These are phyloP conservation scores for Coemansia sp. DNA, from an alignment of 192 early-diverging fungal genomes.

Conservation along the genomic window DNA sequence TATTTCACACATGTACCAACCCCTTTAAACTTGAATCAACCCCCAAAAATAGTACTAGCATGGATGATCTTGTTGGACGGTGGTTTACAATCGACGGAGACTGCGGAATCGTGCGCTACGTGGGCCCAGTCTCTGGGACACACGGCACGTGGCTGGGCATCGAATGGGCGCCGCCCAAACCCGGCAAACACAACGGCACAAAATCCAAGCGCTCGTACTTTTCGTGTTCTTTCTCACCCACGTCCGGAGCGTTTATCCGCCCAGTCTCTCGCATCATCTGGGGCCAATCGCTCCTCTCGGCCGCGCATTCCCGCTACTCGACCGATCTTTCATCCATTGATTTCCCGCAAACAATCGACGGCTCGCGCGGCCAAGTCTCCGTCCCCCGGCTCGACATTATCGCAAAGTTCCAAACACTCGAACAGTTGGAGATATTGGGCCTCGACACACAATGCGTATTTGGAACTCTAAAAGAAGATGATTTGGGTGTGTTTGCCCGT, in stretches of 20 bases:
- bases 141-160: constrained; percentile 49
- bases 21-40: too few relatives aligned
- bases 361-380: constrained; percentile 29
- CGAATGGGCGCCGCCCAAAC: constrained; percentile 37
- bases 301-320: constrained; percentile 22
- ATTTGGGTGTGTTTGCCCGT: not conserved
- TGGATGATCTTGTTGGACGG: constrained; percentile 15
- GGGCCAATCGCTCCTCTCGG: constrained; percentile 28
- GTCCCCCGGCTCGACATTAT: constrained; percentile 35
- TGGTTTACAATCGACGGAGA: constrained; percentile 41
- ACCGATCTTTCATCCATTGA: not conserved
- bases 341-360: constrained; percentile 27
- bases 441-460: constrained; percentile 17
- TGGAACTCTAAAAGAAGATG: not conserved
- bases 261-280: constrained; percentile 27
- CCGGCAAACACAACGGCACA: constrained; percentile 53
- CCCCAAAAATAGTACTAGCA: not conserved
- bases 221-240: constrained; percentile 2
- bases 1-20: not conserved
- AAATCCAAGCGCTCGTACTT: constrained; percentile 39
- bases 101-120: constrained; percentile 46
- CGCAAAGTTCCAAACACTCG: constrained; percentile 16
- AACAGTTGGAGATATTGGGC: constrained; percentile 6
- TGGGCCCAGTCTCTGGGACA: constrained; percentile 35
- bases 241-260: constrained; percentile 34